Evolutionary conservation across 83 land plant species (phyloP), one percentile per base, ranked within the genome.

Genomic region (Isoetes engelmannii): DNA sequence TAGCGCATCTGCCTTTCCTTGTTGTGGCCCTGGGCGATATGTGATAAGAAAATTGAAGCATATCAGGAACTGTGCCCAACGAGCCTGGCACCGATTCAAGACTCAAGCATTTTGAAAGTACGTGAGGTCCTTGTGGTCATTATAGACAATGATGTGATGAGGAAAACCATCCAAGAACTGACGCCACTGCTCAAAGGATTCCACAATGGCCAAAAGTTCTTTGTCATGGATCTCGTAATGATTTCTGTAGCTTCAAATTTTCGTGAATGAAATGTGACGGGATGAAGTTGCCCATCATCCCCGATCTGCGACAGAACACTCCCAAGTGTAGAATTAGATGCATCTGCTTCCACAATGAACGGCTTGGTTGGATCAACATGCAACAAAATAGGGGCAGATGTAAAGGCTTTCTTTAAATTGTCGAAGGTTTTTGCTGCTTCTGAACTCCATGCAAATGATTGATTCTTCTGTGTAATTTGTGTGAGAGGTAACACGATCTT

Each of bases 141-240:
- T 69, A 21, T 68, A 50, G 47, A 68, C 21, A 10, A 28, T 70
- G 0, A 83, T 41, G 44, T 54, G 63, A 54, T 21, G 63, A 42
- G 65, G 37, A 6, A 0, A 61, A 4, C 85, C 61, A 63, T 73
- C 73, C 4, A 83, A 44, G 21, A 57, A 83, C 48, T 80, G 80
- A 44, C 55, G 53, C 74, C 78, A 83, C 18, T 72, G 44, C 51
- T 69, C 72, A 4, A 79, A 69, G 4, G 70, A 73, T 69, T 75
- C 68, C 6, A 83, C 37, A 3, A 75, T 37, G 5, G 75, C 78
- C 6, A 69, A 75, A 44, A 77, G 49, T 46, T 80, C 77, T 28
- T 72, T 41, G 13, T 80, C 80, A 62, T 80, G 80, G 5, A 65
- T 71, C 21, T 76, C 68, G 45, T 81, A 81, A 37, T 70, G 51